phyloP scores from a whole-genome alignment of 805 yeast species.

The Ogataea paradorogensis region DNA sequence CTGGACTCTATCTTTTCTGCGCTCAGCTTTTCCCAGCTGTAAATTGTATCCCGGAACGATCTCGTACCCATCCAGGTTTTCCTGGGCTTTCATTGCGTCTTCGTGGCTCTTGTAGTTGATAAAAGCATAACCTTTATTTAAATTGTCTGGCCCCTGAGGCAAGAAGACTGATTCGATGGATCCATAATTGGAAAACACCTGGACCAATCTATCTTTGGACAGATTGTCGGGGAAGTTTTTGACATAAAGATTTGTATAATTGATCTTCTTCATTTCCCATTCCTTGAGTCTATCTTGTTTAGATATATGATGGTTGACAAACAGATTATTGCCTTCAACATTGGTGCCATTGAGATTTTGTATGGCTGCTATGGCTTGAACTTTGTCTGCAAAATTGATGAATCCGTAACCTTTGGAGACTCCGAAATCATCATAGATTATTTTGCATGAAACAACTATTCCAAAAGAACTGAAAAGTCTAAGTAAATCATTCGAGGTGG shows the following conservation, averaged over 20 bases:
- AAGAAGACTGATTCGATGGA: constrained; percentile 50
- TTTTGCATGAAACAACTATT: constrained; percentile 42
- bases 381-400: constrained; percentile 55
- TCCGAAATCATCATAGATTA: constrained; percentile 46
- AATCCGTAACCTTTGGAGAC: constrained; percentile 59
- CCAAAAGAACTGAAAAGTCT: constrained; percentile 41
- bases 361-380: constrained; percentile 63
- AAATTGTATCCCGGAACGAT: constrained; percentile 30
- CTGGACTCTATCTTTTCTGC: constrained; percentile 31
- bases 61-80: constrained; percentile 43
- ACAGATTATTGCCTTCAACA: constrained; percentile 36
- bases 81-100: constrained; percentile 48
- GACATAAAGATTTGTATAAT: constrained; percentile 53
- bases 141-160: constrained; percentile 39
- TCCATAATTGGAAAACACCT: constrained; percentile 45
- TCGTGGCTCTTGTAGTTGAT: constrained; percentile 48
- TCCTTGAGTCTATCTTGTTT: constrained; percentile 56
- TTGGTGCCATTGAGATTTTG: constrained; percentile 31
- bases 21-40: constrained; percentile 45
- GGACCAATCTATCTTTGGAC: constrained; percentile 37
- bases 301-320: constrained; percentile 63
- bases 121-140: constrained; percentile 49
- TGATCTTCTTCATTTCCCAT: constrained; percentile 42
- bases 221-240: constrained; percentile 44
- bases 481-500: constrained; percentile 37